These are phyloP conservation scores for Neurospora pannonica DNA, from an alignment of 495 filamentous ascomycete genomes.

Conservation along the genomic window DNA sequence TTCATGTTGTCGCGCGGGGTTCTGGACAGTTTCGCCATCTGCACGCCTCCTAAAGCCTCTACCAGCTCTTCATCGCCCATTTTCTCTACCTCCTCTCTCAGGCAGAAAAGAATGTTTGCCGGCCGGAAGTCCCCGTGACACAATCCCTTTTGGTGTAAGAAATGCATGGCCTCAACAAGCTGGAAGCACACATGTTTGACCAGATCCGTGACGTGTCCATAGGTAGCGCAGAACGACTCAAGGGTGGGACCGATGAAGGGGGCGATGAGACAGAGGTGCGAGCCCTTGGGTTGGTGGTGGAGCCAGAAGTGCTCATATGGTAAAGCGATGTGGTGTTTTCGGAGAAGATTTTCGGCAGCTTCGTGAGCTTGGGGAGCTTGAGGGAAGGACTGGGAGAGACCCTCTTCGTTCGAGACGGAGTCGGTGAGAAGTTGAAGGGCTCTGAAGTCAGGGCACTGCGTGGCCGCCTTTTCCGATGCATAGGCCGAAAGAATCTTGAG, in stretches of 20 bases:
- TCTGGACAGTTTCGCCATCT: not conserved
- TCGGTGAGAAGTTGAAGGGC: conserved; percentile 2
- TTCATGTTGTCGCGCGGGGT: not conserved
- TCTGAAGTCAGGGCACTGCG: conserved; percentile 6
- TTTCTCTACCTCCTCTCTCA: conserved; percentile 15
- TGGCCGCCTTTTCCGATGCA: no score
- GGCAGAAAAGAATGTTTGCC: conserved; percentile 15
- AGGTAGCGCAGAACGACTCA: accelerated
- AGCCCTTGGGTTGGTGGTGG: conserved; percentile 25
- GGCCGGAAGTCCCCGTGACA: conserved; percentile 22
- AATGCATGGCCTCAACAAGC: conserved; percentile 9
- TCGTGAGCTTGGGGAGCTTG: no score
- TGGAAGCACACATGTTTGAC: conserved; percentile 19
- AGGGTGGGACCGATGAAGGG: conserved; percentile 13
- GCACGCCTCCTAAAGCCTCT: conserved; percentile 5
- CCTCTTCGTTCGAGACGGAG: not conserved
- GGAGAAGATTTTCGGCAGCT: not conserved
- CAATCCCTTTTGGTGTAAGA: conserved; percentile 12
- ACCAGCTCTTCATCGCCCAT: conserved; percentile 6
- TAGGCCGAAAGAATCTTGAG: not conserved
- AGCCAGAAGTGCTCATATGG: conserved; percentile 25
- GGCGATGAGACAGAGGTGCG: conserved; percentile 25
- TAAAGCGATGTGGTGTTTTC: conserved; percentile 6
- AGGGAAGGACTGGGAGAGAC: no score
- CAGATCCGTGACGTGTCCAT: conserved; percentile 1